Evolutionary conservation across 805 yeast species (phyloP), one percentile per base, ranked within the genome.

Genomic region (Dipodascus albidus): DNA sequence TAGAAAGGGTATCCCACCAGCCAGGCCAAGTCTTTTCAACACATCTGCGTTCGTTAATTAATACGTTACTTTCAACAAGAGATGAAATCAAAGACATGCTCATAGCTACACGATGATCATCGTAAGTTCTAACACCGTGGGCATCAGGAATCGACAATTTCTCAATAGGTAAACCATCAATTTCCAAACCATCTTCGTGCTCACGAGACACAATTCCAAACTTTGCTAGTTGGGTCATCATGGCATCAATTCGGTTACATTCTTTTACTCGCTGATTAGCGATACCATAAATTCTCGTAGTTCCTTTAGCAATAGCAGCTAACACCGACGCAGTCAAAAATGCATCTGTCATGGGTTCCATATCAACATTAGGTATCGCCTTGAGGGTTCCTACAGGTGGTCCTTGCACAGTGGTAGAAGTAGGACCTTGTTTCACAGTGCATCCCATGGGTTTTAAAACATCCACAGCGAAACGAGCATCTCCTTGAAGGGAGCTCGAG

Each of bases 291-390:
- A 93, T 93, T 3, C 85, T 77, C 14, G 97, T 91, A 8, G 81
- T 71, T 11, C 76, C 74, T 57, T 73, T 73, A 2, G 96, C 96
- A 47, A 86, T 78, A n/a, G 99, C 96, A 33, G 98, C 99, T 19
- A 89, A 95, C 11, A 93, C 97, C 52, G 95, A 80, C 0, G 99
- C 99, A 15, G 99, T 93, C 63, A 93, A 74, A 67, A 93, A 93
- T 0, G 99, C 99, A 70, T 93, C 99, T 0, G 99, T 93, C 99
- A 93, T 93, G 53, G 99, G 98, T 71, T 93, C 99, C 99, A 93
- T 93, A 66, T 93, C 97, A 54, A 93, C 84, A 57, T 74, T 78
- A 11, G 81, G 73, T 58, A 93, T 73, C 3, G 95, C 87, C 62
- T 75, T 78, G 59, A 93, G 74, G 0, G 68, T 56, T 15, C 95